Conservation (phyloP, 192 early-diverging fungal genomes). For the Paraglomus occultum region DNA sequence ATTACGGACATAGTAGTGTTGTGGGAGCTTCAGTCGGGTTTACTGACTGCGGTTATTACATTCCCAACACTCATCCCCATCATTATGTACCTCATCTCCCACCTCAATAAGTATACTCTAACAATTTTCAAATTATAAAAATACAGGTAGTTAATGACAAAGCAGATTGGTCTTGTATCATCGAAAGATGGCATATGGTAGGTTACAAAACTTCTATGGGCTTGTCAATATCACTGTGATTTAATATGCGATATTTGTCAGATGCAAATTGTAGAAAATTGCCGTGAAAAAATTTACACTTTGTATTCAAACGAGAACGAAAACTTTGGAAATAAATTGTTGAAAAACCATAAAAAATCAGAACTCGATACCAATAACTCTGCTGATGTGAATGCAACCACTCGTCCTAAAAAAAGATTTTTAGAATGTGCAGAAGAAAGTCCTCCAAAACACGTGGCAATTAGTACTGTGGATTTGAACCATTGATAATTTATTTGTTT, state of each 20-base stretch:
- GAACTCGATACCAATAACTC: neutral
- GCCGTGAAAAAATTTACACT: conserved; percentile 3
- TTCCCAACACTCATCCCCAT: conserved; percentile 18
- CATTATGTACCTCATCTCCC: conserved; percentile 3
- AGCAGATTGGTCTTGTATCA: neutral
- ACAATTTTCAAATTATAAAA: neutral
- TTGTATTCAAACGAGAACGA: conserved; percentile 18
- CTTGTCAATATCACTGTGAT: neutral
- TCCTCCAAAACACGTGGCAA: no score
- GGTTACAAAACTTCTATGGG: neutral
- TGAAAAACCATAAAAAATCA: conserved; percentile 14
- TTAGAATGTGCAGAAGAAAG: no score
- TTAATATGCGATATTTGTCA: neutral
- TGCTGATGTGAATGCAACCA: neutral
- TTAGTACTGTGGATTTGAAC: no score
- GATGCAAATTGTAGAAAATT: conserved; percentile 1
- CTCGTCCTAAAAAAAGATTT: no score
- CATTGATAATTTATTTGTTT: no score
- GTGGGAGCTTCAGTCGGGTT: conserved; percentile 19
- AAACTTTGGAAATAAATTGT: neutral
- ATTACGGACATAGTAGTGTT: conserved; percentile 10
- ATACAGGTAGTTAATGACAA: neutral
- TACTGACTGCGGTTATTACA: conserved; percentile 13
- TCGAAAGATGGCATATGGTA: neutral
- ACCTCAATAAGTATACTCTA: neutral